phyloP scores from a whole-genome alignment of 495 filamentous ascomycete species.

The Cairneyella variabilis region DNA sequence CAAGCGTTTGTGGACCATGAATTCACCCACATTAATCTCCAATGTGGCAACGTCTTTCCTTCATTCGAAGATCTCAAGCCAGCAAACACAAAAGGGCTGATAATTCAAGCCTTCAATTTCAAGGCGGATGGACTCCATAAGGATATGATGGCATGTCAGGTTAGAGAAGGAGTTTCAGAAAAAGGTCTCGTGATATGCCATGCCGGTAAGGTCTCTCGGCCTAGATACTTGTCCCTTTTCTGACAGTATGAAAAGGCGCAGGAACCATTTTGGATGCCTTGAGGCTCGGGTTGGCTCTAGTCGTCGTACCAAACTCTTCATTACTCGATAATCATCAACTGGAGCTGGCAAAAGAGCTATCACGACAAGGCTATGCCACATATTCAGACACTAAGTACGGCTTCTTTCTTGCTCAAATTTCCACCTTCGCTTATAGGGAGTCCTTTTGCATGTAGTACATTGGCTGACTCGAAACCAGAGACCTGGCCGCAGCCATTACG shows the following conservation, averaged over 20 bases:
- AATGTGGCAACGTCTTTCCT: conserved; percentile 12
- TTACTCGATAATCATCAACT: conserved; percentile 90
- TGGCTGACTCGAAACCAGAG: conserved; percentile 10
- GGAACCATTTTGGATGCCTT: conserved; percentile 85
- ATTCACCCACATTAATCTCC: conserved; percentile 23
- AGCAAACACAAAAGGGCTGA: conserved; percentile 30
- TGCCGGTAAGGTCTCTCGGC: conserved; percentile 58
- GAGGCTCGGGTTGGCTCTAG: conserved; percentile 58
- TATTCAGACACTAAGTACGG: conserved; percentile 15
- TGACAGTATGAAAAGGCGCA: conserved; percentile 54
- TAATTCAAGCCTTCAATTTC: conserved; percentile 63
- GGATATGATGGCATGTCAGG: conserved; percentile 47
- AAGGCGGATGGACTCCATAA: conserved; percentile 49
- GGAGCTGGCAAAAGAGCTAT: conserved; percentile 74
- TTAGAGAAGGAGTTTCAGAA: conserved; percentile 17
- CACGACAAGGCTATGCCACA: conserved; percentile 47
- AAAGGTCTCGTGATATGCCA: conserved; percentile 80
- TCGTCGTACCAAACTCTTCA: conserved; percentile 81
- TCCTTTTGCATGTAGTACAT: neutral
- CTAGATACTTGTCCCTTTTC: neutral
- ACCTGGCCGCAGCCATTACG: conserved; percentile 10
- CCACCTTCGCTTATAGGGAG: neutral
- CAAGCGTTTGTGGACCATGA: conserved; percentile 13
- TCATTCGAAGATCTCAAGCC: conserved; percentile 17
- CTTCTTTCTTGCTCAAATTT: neutral